These are phyloP conservation scores for Insectozyma bohioensis DNA, from an alignment of 1,139 yeast species.

Conservation along the genomic window DNA sequence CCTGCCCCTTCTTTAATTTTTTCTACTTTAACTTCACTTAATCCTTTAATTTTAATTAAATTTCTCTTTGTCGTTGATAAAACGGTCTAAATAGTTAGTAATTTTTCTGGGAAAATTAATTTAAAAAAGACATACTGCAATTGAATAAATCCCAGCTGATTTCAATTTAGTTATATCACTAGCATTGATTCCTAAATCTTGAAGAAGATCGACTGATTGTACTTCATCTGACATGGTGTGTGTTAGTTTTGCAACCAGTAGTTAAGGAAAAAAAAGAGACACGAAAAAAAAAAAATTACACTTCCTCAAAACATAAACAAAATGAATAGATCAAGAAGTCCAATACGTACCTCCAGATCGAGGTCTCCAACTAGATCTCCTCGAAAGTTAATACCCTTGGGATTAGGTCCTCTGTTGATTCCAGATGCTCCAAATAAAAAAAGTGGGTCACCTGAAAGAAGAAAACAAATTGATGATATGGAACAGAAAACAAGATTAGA, in stretches of 20 bases:
- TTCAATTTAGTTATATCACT: constrained; percentile 56
- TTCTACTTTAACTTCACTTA: constrained; percentile 59
- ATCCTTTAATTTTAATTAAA: constrained; percentile 51
- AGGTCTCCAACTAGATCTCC: constrained; percentile 2
- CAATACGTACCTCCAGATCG: constrained; percentile 2
- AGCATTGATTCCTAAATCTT: constrained; percentile 56
- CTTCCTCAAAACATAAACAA: background rate
- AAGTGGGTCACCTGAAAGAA: constrained; percentile 39
- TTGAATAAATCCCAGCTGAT: constrained; percentile 53
- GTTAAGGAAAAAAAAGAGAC: background rate
- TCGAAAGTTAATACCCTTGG: background rate
- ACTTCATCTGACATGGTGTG: constrained; percentile 4
- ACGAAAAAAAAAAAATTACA: constrained; percentile 3
- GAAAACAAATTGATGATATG: constrained; percentile 30
- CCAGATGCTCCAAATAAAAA: constrained; percentile 24
- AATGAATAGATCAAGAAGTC: constrained; percentile 6
- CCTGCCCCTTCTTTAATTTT: constrained; percentile 63
- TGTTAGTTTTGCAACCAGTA: constrained; percentile 13
- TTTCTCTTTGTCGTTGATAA: constrained; percentile 55
- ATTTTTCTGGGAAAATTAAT: background rate
- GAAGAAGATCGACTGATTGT: constrained; percentile 49
- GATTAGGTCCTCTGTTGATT: background rate
- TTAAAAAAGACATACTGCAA: constrained; percentile 38
- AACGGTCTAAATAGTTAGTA: constrained; percentile 35
- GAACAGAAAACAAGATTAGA: constrained; percentile 18